Evolutionary conservation across 495 filamentous ascomycete species (phyloP).

Genomic region (Bacidia rubella): DNA sequence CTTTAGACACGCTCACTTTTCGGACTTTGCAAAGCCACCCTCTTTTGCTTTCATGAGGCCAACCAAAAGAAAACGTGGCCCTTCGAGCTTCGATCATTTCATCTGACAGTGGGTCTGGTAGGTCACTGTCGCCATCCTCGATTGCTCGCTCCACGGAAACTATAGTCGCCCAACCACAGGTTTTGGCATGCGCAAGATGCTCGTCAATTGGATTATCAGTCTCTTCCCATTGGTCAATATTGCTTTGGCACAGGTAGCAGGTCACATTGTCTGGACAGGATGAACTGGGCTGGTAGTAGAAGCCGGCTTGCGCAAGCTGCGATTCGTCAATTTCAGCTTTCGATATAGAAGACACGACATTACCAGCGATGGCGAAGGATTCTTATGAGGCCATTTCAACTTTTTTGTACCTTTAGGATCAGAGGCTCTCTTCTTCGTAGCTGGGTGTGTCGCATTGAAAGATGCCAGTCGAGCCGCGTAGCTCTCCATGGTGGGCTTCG

Average conservation of each 20-base stretch:
- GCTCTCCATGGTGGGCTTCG: conserved; percentile 33
- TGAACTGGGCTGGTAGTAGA: conserved; percentile 68
- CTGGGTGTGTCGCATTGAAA: conserved; percentile 48
- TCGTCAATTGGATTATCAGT: conserved; percentile 68
- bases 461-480: conserved; percentile 61
- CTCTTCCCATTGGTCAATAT: conserved; percentile 79
- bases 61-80: conserved; percentile 61
- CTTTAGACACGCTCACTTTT: conserved; percentile 43
- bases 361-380: conserved; percentile 51
- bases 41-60: conserved; percentile 80
- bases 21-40: conserved; percentile 80
- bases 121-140: conserved; percentile 44
- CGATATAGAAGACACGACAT: conserved; percentile 11
- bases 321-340: conserved; percentile 9
- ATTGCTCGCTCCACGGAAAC: conserved; percentile 52
- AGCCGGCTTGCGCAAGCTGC: conserved; percentile 79
- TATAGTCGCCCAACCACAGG: conserved; percentile 81
- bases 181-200: conserved; percentile 65
- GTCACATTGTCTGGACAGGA: conserved; percentile 71
- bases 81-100: conserved; percentile 60
- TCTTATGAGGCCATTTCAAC: conserved; percentile 64
- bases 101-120: conserved; percentile 58
- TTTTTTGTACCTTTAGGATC: conserved; percentile 47
- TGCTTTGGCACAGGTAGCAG: conserved; percentile 71
- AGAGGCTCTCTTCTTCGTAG: conserved; percentile 54